Evolutionary conservation across 2,329 filamentous ascomycete genomes (phyloP), one percentile per base, ranked within the genome.

Genomic region (Microdochium paspali): DNA sequence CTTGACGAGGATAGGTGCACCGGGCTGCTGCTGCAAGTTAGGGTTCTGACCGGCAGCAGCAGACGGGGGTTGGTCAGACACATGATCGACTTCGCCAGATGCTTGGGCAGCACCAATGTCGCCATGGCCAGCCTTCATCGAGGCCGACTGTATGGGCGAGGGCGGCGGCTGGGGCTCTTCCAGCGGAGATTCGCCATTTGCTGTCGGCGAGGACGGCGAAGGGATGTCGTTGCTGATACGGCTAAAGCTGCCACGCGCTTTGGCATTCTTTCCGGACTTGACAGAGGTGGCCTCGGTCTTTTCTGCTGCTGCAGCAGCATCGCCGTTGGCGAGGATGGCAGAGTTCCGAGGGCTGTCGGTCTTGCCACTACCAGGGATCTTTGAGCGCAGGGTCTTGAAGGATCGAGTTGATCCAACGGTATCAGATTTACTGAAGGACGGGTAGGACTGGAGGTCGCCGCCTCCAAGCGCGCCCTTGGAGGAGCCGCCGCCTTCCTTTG

Each of bases 401-500:
- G 90, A 96, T 54, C 90, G 85, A 26, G 85, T 81, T 6, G 90
- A 96, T 55, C 95, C 90, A 64, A 90, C 91, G 24, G 91, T 97
- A 63, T 97, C 91, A 48, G 90, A 89, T 63, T 86, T 85, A 69
- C 87, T 87, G 64, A 97, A 91, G 24, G 91, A 95, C 24, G 90
- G 91, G 66, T 93, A 95, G 25, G 88, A 87, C 65, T 89, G 85
- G 50, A 96, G 72, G 51, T 78, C 73, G 31, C 86, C 80, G 51
- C 50, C 64, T 49, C 53, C 61, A 50, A 70, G 69, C 50, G 67
- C 63, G 46, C 65, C 63, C 66, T 79, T 85, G 58, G 71, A 64
- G 50, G 68, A 62, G 50, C 63, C 66, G 50, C 66, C 71, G 58
- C 71, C 67, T 61, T 79, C 75, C 58, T 78, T 80, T 57, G 86